Conservation (phyloP, 352 stramenopile genomes). For the Phytophthora pini region DNA sequence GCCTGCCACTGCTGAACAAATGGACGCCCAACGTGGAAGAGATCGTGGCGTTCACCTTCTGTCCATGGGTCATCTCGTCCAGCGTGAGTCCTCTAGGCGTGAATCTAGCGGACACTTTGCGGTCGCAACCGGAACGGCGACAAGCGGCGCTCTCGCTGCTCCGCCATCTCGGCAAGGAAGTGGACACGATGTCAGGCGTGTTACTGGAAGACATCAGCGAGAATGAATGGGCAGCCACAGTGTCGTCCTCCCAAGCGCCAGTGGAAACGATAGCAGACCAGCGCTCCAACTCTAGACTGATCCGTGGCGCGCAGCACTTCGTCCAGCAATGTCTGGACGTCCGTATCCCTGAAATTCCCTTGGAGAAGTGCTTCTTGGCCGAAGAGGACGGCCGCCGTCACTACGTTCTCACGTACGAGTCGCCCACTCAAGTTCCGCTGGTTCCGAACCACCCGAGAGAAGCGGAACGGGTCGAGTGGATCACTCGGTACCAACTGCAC, state of each 20-base stretch:
- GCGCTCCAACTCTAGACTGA: slow-evolving; percentile 21
- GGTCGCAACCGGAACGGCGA: slow-evolving; percentile 32
- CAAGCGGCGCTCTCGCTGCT: slow-evolving; percentile 42
- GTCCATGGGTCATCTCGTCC: slow-evolving; percentile 43
- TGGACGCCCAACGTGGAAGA: slow-evolving; percentile 47
- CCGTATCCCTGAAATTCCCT: slow-evolving; percentile 39
- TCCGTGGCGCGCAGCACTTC: slow-evolving; percentile 39
- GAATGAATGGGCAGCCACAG: slow-evolving; percentile 40
- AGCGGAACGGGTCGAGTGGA: slow-evolving; percentile 36
- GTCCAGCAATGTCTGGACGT: slow-evolving; percentile 69
- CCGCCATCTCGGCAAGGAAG: slow-evolving; percentile 31
- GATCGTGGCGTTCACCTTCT: slow-evolving; percentile 34
- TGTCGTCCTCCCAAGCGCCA: slow-evolving; percentile 12
- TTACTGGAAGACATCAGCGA: slow-evolving; percentile 47
- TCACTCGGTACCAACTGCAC: slow-evolving; percentile 38
- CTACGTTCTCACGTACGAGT: slow-evolving; percentile 53
- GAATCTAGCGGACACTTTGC: slow-evolving; percentile 49
- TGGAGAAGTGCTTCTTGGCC: slow-evolving; percentile 48
- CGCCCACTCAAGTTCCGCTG: slow-evolving; percentile 22
- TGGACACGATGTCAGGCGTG: slow-evolving; percentile 18
- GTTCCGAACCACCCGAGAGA: slow-evolving; percentile 36
- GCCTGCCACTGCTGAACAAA: slow-evolving; percentile 54
- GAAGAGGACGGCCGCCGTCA: slow-evolving; percentile 44
- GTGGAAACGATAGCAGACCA: not conserved
- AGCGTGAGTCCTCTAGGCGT: slow-evolving; percentile 50